phyloP scores from a whole-genome alignment of 2,329 filamentous ascomycete genomes.

The Colletotrichum sp. region DNA sequence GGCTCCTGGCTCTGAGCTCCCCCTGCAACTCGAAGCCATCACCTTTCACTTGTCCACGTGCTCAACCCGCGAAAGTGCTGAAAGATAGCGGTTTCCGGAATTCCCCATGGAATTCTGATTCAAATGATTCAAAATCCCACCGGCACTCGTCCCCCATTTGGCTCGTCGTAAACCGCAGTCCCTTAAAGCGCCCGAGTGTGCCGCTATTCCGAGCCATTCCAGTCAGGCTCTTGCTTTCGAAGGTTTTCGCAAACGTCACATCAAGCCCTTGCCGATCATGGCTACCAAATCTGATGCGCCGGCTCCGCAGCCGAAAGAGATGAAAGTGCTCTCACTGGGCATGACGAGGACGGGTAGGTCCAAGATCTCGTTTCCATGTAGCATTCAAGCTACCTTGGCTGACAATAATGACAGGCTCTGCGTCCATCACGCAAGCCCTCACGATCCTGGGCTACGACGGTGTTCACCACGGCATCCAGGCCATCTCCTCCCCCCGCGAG shows the following conservation, averaged over 20 bases:
- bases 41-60: constrained; percentile 3
- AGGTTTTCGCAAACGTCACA: background rate
- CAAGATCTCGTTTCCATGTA: background rate
- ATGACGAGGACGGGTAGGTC: constrained; percentile 33
- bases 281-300: background rate
- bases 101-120: background rate
- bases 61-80: background rate
- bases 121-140: background rate
- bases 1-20: background rate
- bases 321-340: constrained; percentile 34
- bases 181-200: background rate
- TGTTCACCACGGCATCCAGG: constrained; percentile 34
- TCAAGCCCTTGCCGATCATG: background rate
- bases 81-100: background rate
- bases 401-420: constrained; percentile 14
- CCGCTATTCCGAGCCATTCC: background rate
- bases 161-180: background rate
- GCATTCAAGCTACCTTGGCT: background rate
- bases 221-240: background rate
- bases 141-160: background rate
- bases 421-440: constrained; percentile 37
- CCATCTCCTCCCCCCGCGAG: constrained; percentile 25
- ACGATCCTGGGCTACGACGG: constrained; percentile 34
- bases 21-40: background rate
- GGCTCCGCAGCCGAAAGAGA: constrained; percentile 19